Evolutionary conservation across 495 filamentous ascomycete genomes (phyloP), one percentile per base, ranked within the genome.

Genomic region (Aeminium ludgeri): DNA sequence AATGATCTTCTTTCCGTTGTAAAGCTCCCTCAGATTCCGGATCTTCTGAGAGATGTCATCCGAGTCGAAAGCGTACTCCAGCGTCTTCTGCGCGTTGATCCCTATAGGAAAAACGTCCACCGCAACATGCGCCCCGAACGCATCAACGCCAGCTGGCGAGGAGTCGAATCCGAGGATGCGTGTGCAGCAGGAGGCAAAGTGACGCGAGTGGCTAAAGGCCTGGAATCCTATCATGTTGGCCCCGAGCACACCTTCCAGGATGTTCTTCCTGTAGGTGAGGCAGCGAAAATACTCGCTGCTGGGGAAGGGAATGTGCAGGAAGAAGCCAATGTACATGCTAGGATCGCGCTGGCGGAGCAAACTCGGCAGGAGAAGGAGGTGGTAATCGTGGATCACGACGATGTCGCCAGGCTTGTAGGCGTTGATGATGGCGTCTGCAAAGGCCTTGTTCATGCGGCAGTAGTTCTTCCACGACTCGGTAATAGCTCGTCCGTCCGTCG

Each of bases 151-250:
- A 25, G 73, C 72, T 1, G 76, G 73, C 16, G 69, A 76, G 2
- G 84, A 87, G 13, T 84, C 82, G 53, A 86, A 91, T 6, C 77
- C 80, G 6, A 95, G 64, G 15, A 95, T 76, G 6, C 86, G 72
- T 2, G 81, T 87, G 59, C 86, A 95, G 60, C 82, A 92, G 25
- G 84, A 92, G 8, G 78, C 73, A 50, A 95, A 95, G 55, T 95
- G 86, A 2, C 82, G 73, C 10, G 84, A 86, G 55, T 91, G 93
- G 52, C 84, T 86, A 60, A 80, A 84, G 2, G 84, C 86, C 59
- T 95, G 86, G 64, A 95, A 93, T 0, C 81, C 84, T 44, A 95
- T 68, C 68, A 93, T 76, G 55, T 92, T 93, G 30, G 86, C 73
- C 10, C 85, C 83, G 17, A 95, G 67, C 37, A 92, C 74, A 20